A percentile compares a stretch with the other conserved stretches of the same genome.
These are phyloP conservation scores for Aureobasidium lini DNA, from an alignment of 2,329 filamentous ascomycete species.

Conservation along the genomic window DNA sequence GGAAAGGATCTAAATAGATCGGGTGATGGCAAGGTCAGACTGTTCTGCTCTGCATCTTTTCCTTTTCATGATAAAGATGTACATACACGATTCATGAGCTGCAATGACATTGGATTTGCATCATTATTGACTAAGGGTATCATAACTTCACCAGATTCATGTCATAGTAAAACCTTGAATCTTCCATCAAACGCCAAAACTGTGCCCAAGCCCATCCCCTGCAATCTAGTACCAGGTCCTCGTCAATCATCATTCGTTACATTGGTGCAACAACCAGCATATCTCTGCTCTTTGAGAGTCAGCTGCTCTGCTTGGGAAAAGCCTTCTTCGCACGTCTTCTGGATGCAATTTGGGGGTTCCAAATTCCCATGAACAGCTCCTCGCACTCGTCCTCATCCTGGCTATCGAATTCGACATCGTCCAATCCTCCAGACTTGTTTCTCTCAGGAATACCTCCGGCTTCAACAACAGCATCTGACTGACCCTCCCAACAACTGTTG, in stretches of 20 bases:
- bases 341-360: conserved; percentile 49
- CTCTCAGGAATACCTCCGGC: conserved; percentile 10
- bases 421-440: conserved; percentile 13
- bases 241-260: not conserved
- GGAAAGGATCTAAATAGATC: not conserved
- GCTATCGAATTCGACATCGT: conserved; percentile 52
- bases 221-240: not conserved
- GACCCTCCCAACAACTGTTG: conserved; percentile 46
- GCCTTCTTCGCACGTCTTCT: conserved; percentile 34
- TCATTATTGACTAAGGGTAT: not conserved
- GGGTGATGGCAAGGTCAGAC: not conserved
- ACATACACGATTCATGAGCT: not conserved
- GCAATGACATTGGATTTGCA: not conserved
- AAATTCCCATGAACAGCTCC: conserved; percentile 55
- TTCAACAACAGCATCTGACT: conserved; percentile 21
- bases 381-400: conserved; percentile 62
- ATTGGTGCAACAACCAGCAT: not conserved
- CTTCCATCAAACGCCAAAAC: not conserved
- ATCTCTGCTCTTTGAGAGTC: not conserved
- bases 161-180: not conserved
- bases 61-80: not conserved
- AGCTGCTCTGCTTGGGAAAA: conserved; percentile 16
- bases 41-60: not conserved
- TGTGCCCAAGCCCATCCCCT: not conserved
- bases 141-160: not conserved